These are phyloP conservation scores for Coemansia sp. DNA, from an alignment of 192 early-diverging fungal genomes.

Conservation along the genomic window DNA sequence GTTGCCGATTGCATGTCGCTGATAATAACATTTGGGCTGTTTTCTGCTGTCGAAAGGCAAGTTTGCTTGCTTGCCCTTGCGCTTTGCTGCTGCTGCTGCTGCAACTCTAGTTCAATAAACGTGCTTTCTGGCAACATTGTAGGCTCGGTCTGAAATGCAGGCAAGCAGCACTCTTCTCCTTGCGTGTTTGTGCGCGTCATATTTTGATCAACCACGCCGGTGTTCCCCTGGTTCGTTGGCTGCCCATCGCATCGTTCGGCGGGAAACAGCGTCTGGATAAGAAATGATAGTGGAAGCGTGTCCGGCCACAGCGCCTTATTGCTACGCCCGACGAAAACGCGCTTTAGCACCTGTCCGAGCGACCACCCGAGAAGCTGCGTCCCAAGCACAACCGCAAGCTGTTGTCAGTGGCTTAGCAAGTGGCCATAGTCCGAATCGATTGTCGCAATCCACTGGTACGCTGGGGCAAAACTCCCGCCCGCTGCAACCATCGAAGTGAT, in stretches of 20 bases:
- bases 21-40: neutral
- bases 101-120: neutral
- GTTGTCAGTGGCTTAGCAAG: constrained; percentile 34
- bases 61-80: neutral
- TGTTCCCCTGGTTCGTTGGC: neutral
- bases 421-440: constrained; percentile 43
- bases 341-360: constrained; percentile 39
- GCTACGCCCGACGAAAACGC: constrained; percentile 35
- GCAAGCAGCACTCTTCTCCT: neutral
- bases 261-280: constrained; percentile 43
- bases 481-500: constrained; percentile 49
- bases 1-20: neutral
- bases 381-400: constrained; percentile 33
- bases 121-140: neutral
- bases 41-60: neutral
- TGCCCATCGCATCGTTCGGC: neutral
- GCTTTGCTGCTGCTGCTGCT: neutral
- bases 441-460: constrained; percentile 51
- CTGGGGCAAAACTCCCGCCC: constrained; percentile 48
- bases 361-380: constrained; percentile 53
- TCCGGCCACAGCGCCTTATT: constrained; percentile 43
- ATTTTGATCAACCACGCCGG: neutral
- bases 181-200: neutral
- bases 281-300: constrained; percentile 33
- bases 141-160: neutral